phyloP scores from a whole-genome alignment of 1,284 basidiomycete genomes.

The Pholiota adiposa region DNA sequence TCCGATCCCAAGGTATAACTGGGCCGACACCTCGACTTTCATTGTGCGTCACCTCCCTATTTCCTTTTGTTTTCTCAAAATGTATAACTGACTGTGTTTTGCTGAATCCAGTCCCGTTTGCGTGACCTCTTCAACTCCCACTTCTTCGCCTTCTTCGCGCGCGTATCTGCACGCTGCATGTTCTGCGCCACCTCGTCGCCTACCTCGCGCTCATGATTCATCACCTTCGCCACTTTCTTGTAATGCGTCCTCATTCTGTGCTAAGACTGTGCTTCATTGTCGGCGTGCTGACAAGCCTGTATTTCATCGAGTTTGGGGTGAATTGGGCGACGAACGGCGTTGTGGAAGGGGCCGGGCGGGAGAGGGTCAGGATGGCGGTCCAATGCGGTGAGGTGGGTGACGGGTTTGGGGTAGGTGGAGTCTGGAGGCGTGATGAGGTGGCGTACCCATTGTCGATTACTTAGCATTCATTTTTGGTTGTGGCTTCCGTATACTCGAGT shows the following conservation, averaged over 20 bases:
- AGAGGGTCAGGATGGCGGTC: background rate
- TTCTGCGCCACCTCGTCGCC: constrained; percentile 56
- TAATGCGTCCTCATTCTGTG: constrained; percentile 60
- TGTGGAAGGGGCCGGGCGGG: constrained; percentile 27
- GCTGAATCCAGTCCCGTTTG: constrained; percentile 57
- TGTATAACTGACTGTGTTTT: background rate
- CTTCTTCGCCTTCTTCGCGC: constrained; percentile 65
- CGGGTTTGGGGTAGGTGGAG: background rate
- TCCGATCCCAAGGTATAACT: constrained; percentile 65
- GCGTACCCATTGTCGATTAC: background rate
- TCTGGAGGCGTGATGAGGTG: no score
- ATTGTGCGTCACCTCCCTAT: constrained; percentile 40
- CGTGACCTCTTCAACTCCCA: constrained; percentile 61
- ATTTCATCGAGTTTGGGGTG: no score
- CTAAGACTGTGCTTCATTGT: constrained; percentile 66
- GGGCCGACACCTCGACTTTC: constrained; percentile 53
- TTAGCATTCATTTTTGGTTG: no score
- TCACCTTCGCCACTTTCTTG: constrained; percentile 67
- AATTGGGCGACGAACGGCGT: constrained; percentile 33
- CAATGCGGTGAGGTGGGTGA: background rate
- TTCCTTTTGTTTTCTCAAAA: background rate
- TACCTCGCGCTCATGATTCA: constrained; percentile 63
- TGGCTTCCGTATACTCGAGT: no score
- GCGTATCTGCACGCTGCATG: constrained; percentile 63
- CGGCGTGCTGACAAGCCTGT: no score